Percentiles rank a stretch among this genome's conserved stretches.
Conservation (phyloP, 495 filamentous ascomycete species). For the Choiromyces venosus region DNA sequence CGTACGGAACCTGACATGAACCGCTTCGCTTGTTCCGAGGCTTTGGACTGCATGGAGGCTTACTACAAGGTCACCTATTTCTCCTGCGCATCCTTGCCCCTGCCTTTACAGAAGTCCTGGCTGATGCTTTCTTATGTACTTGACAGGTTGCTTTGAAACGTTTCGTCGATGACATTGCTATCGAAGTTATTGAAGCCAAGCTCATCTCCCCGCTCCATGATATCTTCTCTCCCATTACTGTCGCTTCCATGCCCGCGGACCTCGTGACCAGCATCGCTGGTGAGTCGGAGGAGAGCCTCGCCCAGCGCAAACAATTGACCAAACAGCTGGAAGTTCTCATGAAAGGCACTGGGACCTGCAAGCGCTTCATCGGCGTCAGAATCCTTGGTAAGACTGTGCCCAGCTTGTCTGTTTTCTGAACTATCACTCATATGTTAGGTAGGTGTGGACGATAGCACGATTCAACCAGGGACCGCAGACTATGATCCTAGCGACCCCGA, state of each 20-base stretch:
- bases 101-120: no score
- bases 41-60: constrained; percentile 50
- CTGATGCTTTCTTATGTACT: constrained; percentile 14
- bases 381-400: no score
- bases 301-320: constrained; percentile 49
- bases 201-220: constrained; percentile 48
- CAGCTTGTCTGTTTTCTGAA: no score
- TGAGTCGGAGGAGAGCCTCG: constrained; percentile 51
- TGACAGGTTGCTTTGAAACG: constrained; percentile 55
- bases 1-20: constrained; percentile 44
- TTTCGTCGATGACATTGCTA: constrained; percentile 59
- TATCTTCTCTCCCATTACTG: constrained; percentile 46
- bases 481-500: no score
- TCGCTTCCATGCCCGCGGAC: constrained; percentile 48
- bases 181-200: constrained; percentile 55
- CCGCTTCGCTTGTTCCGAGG: constrained; percentile 46
- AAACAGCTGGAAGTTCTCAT: constrained; percentile 51
- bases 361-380: no score
- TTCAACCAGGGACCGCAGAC: no score
- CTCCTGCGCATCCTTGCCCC: no score
- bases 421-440: no score
- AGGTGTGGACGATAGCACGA: no score
- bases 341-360: no score
- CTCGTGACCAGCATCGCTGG: constrained; percentile 50
- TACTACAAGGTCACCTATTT: constrained; percentile 55